These are phyloP conservation scores for Ceratocystis colombiana DNA, from an alignment of 2,329 filamentous ascomycete genomes.

Conservation along the genomic window DNA sequence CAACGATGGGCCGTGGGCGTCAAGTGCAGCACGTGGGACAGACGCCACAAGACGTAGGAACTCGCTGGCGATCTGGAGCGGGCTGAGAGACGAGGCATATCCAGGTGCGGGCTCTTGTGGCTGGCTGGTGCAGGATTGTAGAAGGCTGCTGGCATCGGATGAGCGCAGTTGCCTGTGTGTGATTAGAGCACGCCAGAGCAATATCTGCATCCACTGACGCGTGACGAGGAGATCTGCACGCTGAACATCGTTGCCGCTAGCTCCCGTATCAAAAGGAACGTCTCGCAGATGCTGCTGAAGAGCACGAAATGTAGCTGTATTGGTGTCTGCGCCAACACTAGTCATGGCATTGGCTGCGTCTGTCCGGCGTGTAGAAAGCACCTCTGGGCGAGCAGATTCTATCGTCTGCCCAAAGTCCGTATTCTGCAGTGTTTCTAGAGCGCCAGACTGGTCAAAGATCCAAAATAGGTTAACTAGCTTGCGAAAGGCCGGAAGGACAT, in stretches of 20 bases:
- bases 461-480: constrained; percentile 43
- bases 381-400: background rate
- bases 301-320: constrained; percentile 29
- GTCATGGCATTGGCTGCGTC: constrained; percentile 30
- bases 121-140: background rate
- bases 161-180: constrained; percentile 30
- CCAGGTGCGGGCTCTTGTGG: background rate
- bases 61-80: constrained; percentile 39
- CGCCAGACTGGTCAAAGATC: constrained; percentile 41
- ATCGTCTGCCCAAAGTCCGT: constrained; percentile 31
- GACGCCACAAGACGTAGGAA: constrained; percentile 37
- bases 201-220: constrained; percentile 42
- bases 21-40: constrained; percentile 39
- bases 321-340: background rate
- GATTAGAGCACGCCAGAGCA: constrained; percentile 38
- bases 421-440: constrained; percentile 39
- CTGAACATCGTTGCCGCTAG: constrained; percentile 39
- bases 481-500: constrained; percentile 41
- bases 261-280: constrained; percentile 32
- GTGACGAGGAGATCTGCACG: constrained; percentile 42
- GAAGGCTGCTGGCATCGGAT: background rate
- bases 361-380: constrained; percentile 27
- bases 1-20: constrained; percentile 42
- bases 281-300: constrained; percentile 39
- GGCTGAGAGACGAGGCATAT: constrained; percentile 29